These are phyloP conservation scores for Niveomyces coronatus DNA, from an alignment of 2,329 filamentous ascomycete genomes.

Conservation along the genomic window DNA sequence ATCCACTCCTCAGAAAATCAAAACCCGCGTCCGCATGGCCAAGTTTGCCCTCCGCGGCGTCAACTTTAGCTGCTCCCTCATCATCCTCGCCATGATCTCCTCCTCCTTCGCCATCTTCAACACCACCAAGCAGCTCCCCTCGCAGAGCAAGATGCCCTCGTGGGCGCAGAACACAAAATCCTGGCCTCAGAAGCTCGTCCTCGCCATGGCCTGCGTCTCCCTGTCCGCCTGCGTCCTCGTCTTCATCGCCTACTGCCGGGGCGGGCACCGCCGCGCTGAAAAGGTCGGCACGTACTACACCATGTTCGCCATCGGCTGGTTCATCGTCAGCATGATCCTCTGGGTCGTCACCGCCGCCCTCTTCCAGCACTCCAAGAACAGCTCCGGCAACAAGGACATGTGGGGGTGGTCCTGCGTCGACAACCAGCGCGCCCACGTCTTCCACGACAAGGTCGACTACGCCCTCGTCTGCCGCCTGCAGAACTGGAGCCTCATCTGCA, in stretches of 20 bases:
- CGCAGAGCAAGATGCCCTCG: constrained; percentile 69
- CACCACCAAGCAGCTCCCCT: constrained; percentile 63
- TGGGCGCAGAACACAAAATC: constrained; percentile 72
- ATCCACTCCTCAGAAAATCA: too few relatives aligned
- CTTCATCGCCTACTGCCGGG: constrained; percentile 77
- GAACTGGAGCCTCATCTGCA: constrained; percentile 92
- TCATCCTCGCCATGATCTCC: constrained; percentile 82
- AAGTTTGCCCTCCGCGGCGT: constrained; percentile 92
- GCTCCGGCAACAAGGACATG: constrained; percentile 67
- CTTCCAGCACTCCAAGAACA: constrained; percentile 68
- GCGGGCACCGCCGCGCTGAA: constrained; percentile 79
- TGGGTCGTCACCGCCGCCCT: constrained; percentile 82
- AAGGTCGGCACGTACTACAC: constrained; percentile 95
- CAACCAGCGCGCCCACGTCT: constrained; percentile 70
- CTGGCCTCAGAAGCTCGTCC: constrained; percentile 84
- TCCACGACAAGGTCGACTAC: constrained; percentile 74
- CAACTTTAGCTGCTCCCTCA: constrained; percentile 94
- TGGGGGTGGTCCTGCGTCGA: constrained; percentile 98
- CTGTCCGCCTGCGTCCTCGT: constrained; percentile 69
- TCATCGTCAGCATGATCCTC: constrained; percentile 85
- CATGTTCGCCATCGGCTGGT: constrained; percentile 85
- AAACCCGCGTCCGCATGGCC: constrained; percentile 80
- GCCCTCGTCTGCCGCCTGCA: constrained; percentile 82
- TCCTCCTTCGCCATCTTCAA: constrained; percentile 91
- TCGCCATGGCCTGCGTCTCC: constrained; percentile 71